Evolutionary conservation across 352 stramenopile genomes (phyloP), one percentile per base, ranked within the genome.

Genomic region (Halophytophthora batemanensis): DNA sequence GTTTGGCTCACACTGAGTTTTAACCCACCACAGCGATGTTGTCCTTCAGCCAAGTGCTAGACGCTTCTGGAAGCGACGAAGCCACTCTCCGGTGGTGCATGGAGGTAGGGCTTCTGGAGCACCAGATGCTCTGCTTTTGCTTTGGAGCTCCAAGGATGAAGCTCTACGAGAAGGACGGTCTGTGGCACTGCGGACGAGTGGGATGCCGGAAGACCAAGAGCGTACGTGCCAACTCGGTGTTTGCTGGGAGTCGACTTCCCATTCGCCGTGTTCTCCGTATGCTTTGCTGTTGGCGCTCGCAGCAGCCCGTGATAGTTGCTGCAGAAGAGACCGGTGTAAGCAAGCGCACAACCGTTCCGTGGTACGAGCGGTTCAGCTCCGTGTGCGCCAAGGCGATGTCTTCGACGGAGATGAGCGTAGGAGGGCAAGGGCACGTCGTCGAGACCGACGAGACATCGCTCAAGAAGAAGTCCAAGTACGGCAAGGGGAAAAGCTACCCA

Each of bases 391-490:
- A 43, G 31, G 39, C 17, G 40, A 21, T 22, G 48, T 21, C 10
- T 35, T 37, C 29, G 39, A 25, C 33, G 33, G 7, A 18, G 21
- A 35, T 25, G 28, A 31, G 31, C 1, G 39, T 55, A 13, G 53
- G 59, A 34, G 53, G 62, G 1, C 25, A 43, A 18, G 59, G 57
- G 1, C 48, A 64, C 18, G 56, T 61, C 6, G 65, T 74, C 1
- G 54, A 66, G 41, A 74, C 70, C 15, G 65, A 65, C 34, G 56
- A 71, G n/a, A 68, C 57, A 3, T 63, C 33, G 8, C 23, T 66
- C 0, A 34, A 46, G 3, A 76, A 64, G 36, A 69, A 72, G 33
- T 50, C 38, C 17, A 67, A 72, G 47, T 75, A 75, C 37, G 31
- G 40, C 0, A 29, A 53, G 12, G 55, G 59, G 0, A 42, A 34